Percentiles rank a stretch among this genome's conserved stretches.
phyloP scores from a whole-genome alignment of 805 yeast genomes.

The Metschnikowia colocasiae region DNA sequence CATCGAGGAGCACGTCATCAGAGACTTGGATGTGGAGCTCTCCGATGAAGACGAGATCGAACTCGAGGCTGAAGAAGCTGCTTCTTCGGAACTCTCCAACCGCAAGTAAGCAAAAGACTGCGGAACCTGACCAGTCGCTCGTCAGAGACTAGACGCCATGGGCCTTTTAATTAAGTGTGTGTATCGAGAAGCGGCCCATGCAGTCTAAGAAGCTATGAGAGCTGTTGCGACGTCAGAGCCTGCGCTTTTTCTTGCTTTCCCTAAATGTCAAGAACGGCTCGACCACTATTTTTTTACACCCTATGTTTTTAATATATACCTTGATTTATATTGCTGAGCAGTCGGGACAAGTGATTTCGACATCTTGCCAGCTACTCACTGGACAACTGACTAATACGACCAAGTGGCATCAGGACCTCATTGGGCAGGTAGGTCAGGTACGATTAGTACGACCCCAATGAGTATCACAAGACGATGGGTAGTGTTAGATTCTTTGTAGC shows the following conservation, averaged over 20 bases:
- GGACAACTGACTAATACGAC: too few species aligned
- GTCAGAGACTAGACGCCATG: constrained; percentile 1
- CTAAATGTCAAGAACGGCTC: constrained; percentile 18
- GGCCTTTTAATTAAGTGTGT: constrained; percentile 12
- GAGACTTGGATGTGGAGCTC: constrained; percentile 50
- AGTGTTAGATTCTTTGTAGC: too few species aligned
- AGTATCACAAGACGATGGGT: too few species aligned
- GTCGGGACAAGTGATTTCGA: too few species aligned
- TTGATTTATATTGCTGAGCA: background rate
- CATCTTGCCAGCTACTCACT: too few species aligned
- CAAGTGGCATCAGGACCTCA: too few species aligned
- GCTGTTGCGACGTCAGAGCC: background rate
- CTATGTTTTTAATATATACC: constrained; percentile 7
- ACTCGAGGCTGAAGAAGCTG: constrained; percentile 12
- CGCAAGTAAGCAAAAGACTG: constrained; percentile 3
- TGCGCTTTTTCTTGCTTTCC: background rate
- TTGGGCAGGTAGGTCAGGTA: too few species aligned
- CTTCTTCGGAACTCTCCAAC: constrained; percentile 5
- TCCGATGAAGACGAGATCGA: constrained; percentile 24
- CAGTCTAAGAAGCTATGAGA: background rate
- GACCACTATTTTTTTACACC: constrained; percentile 12
- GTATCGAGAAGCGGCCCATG: constrained; percentile 3
- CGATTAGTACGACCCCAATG: too few species aligned
- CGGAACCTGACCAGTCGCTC: background rate
- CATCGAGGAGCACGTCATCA: constrained; percentile 59